These are phyloP conservation scores for Fusarium sp. DNA, from an alignment of 2,329 filamentous ascomycete species.

Conservation along the genomic window DNA sequence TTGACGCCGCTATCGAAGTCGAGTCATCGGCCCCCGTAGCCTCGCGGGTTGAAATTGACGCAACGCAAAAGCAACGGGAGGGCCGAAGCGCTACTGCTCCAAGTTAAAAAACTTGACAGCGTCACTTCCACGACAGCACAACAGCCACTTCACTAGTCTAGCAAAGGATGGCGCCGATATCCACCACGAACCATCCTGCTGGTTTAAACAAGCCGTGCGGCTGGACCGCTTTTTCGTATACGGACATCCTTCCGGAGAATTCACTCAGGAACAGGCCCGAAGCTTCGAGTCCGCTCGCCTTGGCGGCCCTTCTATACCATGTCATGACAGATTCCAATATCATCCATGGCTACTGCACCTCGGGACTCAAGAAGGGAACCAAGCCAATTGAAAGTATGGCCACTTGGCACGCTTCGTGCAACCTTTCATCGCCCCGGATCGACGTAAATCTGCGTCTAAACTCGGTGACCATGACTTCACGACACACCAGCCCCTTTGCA, in stretches of 20 bases:
- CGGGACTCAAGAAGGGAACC: background rate
- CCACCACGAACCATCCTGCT: conserved; percentile 46
- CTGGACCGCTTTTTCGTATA: conserved; percentile 35
- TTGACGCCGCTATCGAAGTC: conserved; percentile 4
- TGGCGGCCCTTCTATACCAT: conserved; percentile 15
- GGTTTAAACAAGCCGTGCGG: conserved; percentile 24
- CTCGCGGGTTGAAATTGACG: conserved; percentile 1
- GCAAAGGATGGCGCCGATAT: conserved; percentile 28
- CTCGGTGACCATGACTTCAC: conserved; percentile 9
- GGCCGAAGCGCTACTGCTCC: conserved; percentile 2
- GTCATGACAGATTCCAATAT: background rate
- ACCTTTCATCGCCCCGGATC: conserved; percentile 10
- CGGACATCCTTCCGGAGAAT: conserved; percentile 42
- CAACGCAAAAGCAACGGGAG: conserved; percentile 7
- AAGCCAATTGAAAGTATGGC: background rate
- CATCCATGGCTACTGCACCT: background rate
- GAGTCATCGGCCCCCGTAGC: conserved; percentile 22
- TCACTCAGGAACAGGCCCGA: conserved; percentile 36
- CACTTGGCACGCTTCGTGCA: conserved; percentile 6
- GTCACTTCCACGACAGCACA: conserved; percentile 19
- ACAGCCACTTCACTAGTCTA: conserved; percentile 36
- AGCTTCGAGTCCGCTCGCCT: conserved; percentile 24
- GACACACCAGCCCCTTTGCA: conserved; percentile 10
- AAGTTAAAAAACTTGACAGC: conserved; percentile 19
- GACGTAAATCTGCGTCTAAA: conserved; percentile 18